A percentile compares a stretch with the other conserved stretches of the same genome.
phyloP scores from a whole-genome alignment of 225 moss, liverwort and hornwort species.

The Pseudisothecium myosuroides region DNA sequence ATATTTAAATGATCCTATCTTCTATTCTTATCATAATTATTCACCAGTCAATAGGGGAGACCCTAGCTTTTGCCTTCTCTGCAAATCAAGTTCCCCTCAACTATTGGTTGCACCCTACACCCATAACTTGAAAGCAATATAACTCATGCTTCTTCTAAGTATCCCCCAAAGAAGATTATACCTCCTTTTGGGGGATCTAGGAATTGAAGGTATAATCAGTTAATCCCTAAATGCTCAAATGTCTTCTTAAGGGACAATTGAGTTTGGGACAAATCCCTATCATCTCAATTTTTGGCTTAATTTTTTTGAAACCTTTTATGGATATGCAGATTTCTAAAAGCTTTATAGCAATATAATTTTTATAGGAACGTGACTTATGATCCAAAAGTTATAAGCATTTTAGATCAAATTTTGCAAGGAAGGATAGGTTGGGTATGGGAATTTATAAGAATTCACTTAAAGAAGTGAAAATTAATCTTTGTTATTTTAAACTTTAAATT shows the following conservation, averaged over 20 bases:
- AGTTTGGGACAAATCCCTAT: background rate
- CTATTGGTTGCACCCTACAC: rapidly evolving
- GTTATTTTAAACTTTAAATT: too few relatives aligned
- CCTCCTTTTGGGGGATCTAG: rapidly evolving
- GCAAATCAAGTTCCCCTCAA: background rate
- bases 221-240: background rate
- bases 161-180: background rate
- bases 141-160: rapidly evolving
- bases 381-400: background rate
- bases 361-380: rapidly evolving
- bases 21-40: too few relatives aligned
- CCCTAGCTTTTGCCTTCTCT: too few relatives aligned
- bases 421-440: rapidly evolving
- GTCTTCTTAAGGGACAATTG: rapidly evolving
- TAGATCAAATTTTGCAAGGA: background rate
- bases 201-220: background rate
- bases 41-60: too few relatives aligned
- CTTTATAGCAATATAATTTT: rapidly evolving
- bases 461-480: too few relatives aligned
- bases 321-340: rapidly evolving
- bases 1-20: too few relatives aligned
- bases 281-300: background rate
- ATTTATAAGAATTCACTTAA: background rate
- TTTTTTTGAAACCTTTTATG: background rate
- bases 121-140: background rate